Evolutionary conservation across 2,329 filamentous ascomycete species (phyloP), one percentile per base, ranked within the genome.

Genomic region (Cyphellophora attinorum): DNA sequence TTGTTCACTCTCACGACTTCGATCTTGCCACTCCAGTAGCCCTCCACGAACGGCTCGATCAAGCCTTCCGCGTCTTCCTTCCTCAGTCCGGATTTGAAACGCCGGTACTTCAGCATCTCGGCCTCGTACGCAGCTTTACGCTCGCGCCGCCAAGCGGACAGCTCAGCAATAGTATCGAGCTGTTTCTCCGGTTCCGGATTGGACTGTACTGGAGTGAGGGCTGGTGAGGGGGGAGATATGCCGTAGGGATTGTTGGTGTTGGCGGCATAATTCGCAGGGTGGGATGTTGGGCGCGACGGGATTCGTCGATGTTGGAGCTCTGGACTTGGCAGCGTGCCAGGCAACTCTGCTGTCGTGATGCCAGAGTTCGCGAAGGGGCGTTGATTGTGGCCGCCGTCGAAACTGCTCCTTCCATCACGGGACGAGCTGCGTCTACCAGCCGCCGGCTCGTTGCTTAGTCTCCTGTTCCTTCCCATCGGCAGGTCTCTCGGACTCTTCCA

Each of bases 1-100:
- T n/a, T n/a, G n/a, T n/a, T n/a, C n/a, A n/a, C n/a, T n/a, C n/a
- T n/a, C n/a, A 77, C 57, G 18, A 78, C 62, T 34, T 70, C 70
- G 15, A 79, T 64, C 19, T 72, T 60, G 5, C 74, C 74, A 18
- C 68, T 64, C 74, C 74, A 79, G 42, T 72, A 64, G 0, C 74
- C 74, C 37, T 74, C 68, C 0, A 74, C 62, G 41, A 57, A 59
- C n/a, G 54, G 49, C 3, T 55, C 48, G 32, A 60, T 47, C 5
- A 52, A 40, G 8, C 29, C 29, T 14, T 37, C 29, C 10, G 11
- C 13, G 19, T 31, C 19, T 16, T 6, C 14, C n/a, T 17, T 6
- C 15, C 12, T 16, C 16, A 30, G 16, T 3, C 27, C 29, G 13
- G 27, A 16, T 13, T 40, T 37, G 25, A 21, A 34, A 29, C 27